A percentile compares a stretch with the other conserved stretches of the same genome.
These are phyloP conservation scores for Fagus crenata DNA, from an alignment of 306 rosid species.

Conservation along the genomic window DNA sequence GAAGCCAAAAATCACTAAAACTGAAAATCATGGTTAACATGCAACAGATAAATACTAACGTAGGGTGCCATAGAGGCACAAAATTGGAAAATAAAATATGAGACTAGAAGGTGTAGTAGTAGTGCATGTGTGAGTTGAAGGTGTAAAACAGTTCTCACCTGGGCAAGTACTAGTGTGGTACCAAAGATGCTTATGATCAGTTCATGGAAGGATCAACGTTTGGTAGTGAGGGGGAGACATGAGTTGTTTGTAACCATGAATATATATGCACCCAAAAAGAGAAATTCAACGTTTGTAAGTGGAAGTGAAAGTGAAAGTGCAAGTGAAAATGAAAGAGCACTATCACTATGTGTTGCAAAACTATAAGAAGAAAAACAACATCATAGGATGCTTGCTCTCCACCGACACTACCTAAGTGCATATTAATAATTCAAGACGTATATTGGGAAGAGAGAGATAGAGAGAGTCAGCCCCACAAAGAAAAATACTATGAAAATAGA, in stretches of 20 bases:
- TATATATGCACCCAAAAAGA: background rate
- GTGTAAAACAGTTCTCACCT: background rate
- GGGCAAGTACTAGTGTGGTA: too few species aligned
- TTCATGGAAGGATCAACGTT: conserved; percentile 4
- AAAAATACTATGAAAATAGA: background rate
- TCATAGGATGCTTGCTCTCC: conserved; percentile 49
- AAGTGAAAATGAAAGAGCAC: conserved; percentile 24
- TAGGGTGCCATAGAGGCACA: background rate
- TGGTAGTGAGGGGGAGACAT: background rate
- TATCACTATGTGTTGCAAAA: conserved; percentile 2
- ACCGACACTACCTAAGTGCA: conserved; percentile 41
- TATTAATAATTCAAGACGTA: conserved; percentile 21
- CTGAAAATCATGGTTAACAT: background rate
- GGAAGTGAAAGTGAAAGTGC: conserved; percentile 20
- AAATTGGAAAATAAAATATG: background rate
- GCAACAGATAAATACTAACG: background rate
- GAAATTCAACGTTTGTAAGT: conserved; percentile 6
- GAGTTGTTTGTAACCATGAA: background rate
- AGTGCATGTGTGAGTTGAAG: conserved; percentile 4
- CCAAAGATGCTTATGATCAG: background rate
- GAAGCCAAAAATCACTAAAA: background rate
- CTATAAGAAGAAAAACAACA: conserved; percentile 7
- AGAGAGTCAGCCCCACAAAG: background rate
- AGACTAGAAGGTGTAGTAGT: background rate
- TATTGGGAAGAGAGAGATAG: conserved; percentile 4